Evolutionary conservation across 768 basidiomycete genomes (phyloP).

Genomic region (Boletus reticulatus): DNA sequence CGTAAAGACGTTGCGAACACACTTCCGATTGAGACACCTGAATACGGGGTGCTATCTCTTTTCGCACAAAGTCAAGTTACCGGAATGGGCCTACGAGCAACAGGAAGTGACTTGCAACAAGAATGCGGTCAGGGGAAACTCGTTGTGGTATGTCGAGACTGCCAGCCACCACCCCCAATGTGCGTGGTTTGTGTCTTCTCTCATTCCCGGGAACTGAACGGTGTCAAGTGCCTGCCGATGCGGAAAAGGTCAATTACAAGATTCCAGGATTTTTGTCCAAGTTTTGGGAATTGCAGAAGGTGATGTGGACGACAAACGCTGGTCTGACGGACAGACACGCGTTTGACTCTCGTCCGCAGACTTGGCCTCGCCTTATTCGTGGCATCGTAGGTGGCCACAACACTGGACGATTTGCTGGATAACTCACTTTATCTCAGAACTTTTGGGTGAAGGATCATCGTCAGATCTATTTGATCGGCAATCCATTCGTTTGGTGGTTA

Average conservation of each 20-base stretch:
- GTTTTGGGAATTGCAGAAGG: constrained; percentile 87
- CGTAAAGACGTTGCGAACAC: constrained; percentile 75
- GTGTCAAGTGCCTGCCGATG: constrained; percentile 60
- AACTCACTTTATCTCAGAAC: constrained; percentile 51
- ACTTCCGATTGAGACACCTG: constrained; percentile 79
- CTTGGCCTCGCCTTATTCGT: constrained; percentile 88
- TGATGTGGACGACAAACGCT: constrained; percentile 98
- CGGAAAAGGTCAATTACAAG: constrained; percentile 85
- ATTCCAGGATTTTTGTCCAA: constrained; percentile 88
- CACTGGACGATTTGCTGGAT: neutral
- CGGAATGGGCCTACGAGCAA: constrained; percentile 97
- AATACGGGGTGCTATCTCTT: constrained; percentile 95
- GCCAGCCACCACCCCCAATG: constrained; percentile 60
- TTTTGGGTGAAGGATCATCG: constrained; percentile 98
- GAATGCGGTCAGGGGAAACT: constrained; percentile 87
- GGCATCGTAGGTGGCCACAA: constrained; percentile 73
- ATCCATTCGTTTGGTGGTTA: constrained; percentile 91
- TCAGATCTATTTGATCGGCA: constrained; percentile 95
- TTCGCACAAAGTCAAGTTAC: constrained; percentile 96
- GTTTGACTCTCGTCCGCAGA: constrained; percentile 89
- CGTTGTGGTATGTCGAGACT: constrained; percentile 94
- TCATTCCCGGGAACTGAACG: neutral
- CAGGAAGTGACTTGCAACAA: constrained; percentile 99
- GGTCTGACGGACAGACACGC: constrained; percentile 93
- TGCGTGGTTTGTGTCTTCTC: constrained; percentile 39